Evolutionary conservation across 164 flowering plant genomes (phyloP), one percentile per base, ranked within the genome.

Genomic region (Cinnamomum chago): DNA sequence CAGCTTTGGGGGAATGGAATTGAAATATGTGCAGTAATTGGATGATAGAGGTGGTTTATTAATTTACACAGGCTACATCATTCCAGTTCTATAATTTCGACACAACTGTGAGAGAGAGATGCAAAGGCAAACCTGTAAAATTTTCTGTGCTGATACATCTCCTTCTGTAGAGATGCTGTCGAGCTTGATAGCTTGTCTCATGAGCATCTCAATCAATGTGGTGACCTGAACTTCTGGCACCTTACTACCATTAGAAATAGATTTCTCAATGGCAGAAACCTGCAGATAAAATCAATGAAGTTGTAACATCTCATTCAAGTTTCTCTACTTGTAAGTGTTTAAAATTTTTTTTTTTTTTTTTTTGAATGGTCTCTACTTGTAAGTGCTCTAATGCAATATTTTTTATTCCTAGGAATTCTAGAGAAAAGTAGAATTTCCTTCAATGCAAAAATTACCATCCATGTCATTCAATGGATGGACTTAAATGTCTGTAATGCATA

Each of bases 191-290:
- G 90, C 92, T 81, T 85, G 90, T 72, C 86, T 84, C 96, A 91
- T 91, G 22, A 91, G 84, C 91, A 91, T 82, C 85, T 91, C 96
- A 7, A 77, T 87, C 78, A 91, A 76, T 9, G 92, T 90, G 14
- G 92, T 86, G 78, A 90, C 86, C 67, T 88, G 92, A 73, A 87
- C 84, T 77, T 91, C 96, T 14, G 91, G 81, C 12, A 91, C 93
- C 72, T 82, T 88, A 18, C 35, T 78, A 66, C 90, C 92, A 27
- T 76, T 83, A 11, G 83, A 68, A n/a, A 55, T 55, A 88, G 91
- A 86, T 70, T 84, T 88, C 58, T 91, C 88, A 18, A 90, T 88
- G n/a, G 79, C 77, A 47, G 83, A 73, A 23, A 88, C 91, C 93
- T 91, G 76, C 60, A 55, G 17, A 55, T 55, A 20, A 55, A 55